Percentiles rank a stretch among this genome's conserved stretches.
These are phyloP conservation scores for Oryza longistaminata DNA, from an alignment of 176 grass and related monocot genomes.

Conservation along the genomic window DNA sequence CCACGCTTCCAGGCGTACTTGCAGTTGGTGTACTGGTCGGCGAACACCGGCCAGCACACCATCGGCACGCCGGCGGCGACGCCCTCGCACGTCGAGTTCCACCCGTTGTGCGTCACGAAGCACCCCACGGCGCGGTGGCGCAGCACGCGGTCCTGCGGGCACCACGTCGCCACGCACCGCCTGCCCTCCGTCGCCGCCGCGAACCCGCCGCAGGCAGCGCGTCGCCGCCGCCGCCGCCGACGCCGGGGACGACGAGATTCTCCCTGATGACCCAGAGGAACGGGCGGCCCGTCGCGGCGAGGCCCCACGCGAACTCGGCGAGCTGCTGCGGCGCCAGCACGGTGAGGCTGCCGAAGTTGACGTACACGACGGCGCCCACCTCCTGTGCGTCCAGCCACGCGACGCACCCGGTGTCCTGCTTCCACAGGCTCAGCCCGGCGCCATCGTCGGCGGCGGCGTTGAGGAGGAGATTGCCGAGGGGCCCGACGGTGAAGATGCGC, in stretches of 20 bases:
- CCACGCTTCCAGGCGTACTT: constrained; percentile 42
- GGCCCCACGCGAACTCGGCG: constrained; percentile 58
- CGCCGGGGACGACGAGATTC: not conserved
- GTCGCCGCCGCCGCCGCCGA: too few species aligned
- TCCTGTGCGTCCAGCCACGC: constrained; percentile 38
- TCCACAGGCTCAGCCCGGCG: constrained; percentile 44
- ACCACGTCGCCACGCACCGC: constrained; percentile 44
- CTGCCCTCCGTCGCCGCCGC: constrained; percentile 7
- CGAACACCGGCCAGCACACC: constrained; percentile 59
- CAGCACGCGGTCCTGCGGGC: constrained; percentile 56
- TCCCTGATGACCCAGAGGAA: constrained; percentile 39
- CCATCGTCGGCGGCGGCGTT: not conserved
- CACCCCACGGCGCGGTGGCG: constrained; percentile 41
- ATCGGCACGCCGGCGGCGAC: constrained; percentile 51
- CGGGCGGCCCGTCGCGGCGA: constrained; percentile 30
- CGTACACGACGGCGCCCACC: constrained; percentile 45
- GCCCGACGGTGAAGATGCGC: constrained; percentile 47
- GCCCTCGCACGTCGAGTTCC: constrained; percentile 55
- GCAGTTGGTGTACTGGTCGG: constrained; percentile 52
- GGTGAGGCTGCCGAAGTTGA: constrained; percentile 61
- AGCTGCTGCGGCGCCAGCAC: constrained; percentile 35
- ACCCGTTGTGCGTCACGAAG: constrained; percentile 58
- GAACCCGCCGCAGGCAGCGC: too few species aligned
- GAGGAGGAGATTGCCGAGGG: constrained; percentile 1
- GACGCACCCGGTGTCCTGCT: constrained; percentile 39